Base-by-base conservation (phyloP, 2,329 filamentous ascomycete genomes). In the Cercospora canescens region DNA sequence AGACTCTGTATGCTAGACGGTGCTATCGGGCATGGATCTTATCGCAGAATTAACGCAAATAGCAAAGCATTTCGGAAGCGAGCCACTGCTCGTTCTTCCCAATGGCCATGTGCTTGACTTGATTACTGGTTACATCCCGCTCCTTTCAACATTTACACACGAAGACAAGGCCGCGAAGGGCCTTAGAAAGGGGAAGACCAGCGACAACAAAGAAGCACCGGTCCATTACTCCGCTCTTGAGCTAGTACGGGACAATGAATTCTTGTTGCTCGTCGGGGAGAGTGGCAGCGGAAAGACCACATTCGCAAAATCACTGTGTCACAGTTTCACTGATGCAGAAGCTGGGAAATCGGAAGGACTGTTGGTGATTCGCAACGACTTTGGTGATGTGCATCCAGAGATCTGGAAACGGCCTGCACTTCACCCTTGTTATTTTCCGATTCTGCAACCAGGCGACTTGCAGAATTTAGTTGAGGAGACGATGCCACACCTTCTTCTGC, bases 131-230 rank as follows among this genome's bases (percentile, higher is more conserved):
- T 60, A 60, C 16, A 60, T 64, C 16, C 62, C 62, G 16, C 39
- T 64, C 18, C 45, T 64, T 2, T 64, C 62, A 3, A 64, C 62
- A 2, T 64, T 64, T 12, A 39, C 56, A 2, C 41, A 48, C 12
- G 62, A 64, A n/a, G 62, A 64, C 56, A 64, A 64, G 21, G 62
- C 62, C 1, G 62, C 55, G 12, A 64, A 60, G 18, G 62, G 62
- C 8, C 37, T 64, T 11, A 60, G 56, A 18, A 64, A 55, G 11
- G 62, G 41, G 4, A 64, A 60, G n/a, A 52, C 45, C 8, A 11
- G 5, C 6, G 32, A 61, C 14, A 9, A 48, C 12, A 26, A 26
- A 16, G 28, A 32, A 4, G 41, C 18, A 6, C 62, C 62, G 12
- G 30, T 60, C 3, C 39, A 64, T 4, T 60, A 54, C 2, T 55